Conservation (phyloP, 352 stramenopile genomes). For the Phytophthora pluvialis region DNA sequence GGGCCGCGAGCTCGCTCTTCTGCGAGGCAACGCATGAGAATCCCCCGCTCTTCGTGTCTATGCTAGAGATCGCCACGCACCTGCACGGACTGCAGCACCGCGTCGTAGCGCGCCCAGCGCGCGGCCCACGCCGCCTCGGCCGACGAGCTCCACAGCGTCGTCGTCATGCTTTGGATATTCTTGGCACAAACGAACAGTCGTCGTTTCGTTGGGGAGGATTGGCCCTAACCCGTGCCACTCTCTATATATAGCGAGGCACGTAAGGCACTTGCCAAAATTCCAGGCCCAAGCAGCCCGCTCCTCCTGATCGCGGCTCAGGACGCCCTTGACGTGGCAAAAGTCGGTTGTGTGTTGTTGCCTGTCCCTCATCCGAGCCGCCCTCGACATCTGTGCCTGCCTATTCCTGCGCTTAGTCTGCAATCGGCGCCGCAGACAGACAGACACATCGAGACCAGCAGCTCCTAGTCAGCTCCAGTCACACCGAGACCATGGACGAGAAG, state of each 20-base stretch:
- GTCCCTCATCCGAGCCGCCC: slow-evolving; percentile 10
- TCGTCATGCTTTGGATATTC: slow-evolving; percentile 20
- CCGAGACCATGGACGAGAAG: slow-evolving; percentile 44
- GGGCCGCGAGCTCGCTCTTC: slow-evolving; percentile 61
- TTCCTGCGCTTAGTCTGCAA: slow-evolving; percentile 28
- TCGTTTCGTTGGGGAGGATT: no score
- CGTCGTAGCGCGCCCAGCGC: slow-evolving; percentile 50
- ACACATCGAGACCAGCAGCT: slow-evolving; percentile 18
- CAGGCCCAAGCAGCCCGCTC: slow-evolving; percentile 15
- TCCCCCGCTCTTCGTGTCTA: no score
- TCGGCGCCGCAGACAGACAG: slow-evolving; percentile 13
- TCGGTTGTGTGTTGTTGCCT: slow-evolving; percentile 21
- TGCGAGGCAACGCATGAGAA: slow-evolving; percentile 14
- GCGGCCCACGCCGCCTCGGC: slow-evolving; percentile 40
- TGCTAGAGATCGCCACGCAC: slow-evolving; percentile 16
- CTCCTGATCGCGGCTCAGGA: no score
- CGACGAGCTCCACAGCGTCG: slow-evolving; percentile 38
- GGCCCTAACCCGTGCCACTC: background rate
- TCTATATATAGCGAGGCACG: slow-evolving; percentile 34
- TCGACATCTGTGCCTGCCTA: slow-evolving; percentile 18
- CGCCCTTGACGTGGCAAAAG: no score
- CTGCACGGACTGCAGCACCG: slow-evolving; percentile 43
- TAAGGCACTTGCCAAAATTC: slow-evolving; percentile 30
- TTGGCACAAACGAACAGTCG: background rate
- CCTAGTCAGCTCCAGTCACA: background rate